Base-by-base conservation (phyloP, 768 basidiomycete genomes). In the Amanita pseudoporphyria region DNA sequence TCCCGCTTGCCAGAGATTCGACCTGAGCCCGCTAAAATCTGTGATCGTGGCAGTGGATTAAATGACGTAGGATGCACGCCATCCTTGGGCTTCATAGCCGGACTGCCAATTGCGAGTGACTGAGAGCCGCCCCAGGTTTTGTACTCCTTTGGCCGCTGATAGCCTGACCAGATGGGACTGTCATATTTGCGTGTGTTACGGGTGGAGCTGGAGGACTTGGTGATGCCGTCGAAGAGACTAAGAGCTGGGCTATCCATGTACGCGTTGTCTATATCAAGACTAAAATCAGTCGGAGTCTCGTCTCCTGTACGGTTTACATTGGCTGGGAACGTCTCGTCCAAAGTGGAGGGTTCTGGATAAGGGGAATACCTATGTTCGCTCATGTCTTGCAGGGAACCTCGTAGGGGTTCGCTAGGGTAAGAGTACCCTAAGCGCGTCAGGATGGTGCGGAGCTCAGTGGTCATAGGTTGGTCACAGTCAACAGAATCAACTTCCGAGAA, bases 1-100 rank as follows among this genome's bases (percentile, higher is more conserved):
- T 81, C 79, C 60, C 76, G 74, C 63, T 84, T 82, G 56, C 76
- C 80, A 61, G 82, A 76, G 58, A 85, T 83, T 63, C 84, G 84
- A 62, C 78, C 74, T 61, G 82, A 72, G 63, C 74, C 78, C 62
- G 73, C 70, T 63, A 74, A 85, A 73, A 85, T 77, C 50, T 76
- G 77, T 64, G 74, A 71, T 62, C 74, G 75, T 60, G 74, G 67
- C 66, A 77, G 72, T 45, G 75, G 69, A 66, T 71, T 77, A 68
- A 82, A 78, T 56, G 82, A 81, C 59, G 80, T 68, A 71, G 83
- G 82, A 64, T 82, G 80, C 60, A 82, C 62, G 60, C 65, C 66
- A 62, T 85, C 84, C 68, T 84, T 82, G 70, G 85, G 84, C 60
- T 84, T 84, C 57, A 77, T 67, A 52, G 69, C 67, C 54, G 73